These are phyloP conservation scores for Aegilops bicornis DNA, from an alignment of 176 grass and related monocot genomes.

Conservation along the genomic window DNA sequence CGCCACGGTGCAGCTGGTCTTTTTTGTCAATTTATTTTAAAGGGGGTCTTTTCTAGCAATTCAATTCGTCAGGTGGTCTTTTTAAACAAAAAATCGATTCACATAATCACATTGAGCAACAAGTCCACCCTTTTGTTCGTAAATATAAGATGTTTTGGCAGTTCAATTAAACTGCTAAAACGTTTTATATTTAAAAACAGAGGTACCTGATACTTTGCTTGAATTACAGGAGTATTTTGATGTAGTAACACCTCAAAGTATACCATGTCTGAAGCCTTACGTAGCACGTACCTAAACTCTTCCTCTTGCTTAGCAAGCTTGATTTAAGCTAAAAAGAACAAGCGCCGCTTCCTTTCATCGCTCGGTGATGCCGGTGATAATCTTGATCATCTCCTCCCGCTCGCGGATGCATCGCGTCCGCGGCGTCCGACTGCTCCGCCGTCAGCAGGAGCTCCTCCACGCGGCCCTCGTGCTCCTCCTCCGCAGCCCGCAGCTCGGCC, in stretches of 20 bases:
- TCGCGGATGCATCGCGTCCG: constrained; percentile 14
- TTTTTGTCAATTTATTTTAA: too few species aligned
- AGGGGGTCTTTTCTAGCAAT: too few species aligned
- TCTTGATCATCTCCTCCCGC: constrained; percentile 28
- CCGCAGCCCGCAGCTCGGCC: neutral
- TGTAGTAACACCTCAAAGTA: neutral
- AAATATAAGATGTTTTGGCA: too few species aligned
- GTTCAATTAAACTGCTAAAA: too few species aligned
- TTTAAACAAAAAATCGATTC: too few species aligned
- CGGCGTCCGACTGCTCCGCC: constrained; percentile 3
- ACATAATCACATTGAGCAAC: too few species aligned
- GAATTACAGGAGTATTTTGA: neutral
- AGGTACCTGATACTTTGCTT: too few species aligned
- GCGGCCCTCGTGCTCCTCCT: neutral
- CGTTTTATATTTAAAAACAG: too few species aligned
- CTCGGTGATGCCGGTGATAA: constrained; percentile 15
- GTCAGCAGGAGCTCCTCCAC: constrained; percentile 27
- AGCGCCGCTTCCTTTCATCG: constrained; percentile 2
- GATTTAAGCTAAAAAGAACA: constrained; percentile 34
- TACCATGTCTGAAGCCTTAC: neutral
- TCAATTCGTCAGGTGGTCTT: too few species aligned
- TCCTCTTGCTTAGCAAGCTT: neutral
- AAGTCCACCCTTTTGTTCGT: too few species aligned
- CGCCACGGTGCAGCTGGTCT: too few species aligned
- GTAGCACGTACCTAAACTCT: neutral